These are phyloP conservation scores for Mucor ambiguus DNA, from an alignment of 371 early-diverging fungal species.

Conservation along the genomic window DNA sequence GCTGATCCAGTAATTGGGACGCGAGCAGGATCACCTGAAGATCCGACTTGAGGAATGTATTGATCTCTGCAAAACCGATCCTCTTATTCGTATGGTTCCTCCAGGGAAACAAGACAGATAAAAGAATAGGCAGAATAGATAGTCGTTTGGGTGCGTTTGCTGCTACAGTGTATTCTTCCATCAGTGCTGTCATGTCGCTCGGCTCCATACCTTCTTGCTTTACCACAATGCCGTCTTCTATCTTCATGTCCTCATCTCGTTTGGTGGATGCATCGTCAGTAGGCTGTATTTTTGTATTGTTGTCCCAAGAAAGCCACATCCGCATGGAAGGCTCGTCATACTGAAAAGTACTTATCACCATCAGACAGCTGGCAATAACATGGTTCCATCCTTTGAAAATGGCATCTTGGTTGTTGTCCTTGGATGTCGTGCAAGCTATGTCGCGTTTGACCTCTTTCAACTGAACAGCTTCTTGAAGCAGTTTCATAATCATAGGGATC, in stretches of 20 bases:
- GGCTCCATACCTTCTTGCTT: neutral
- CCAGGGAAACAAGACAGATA: constrained; percentile 18
- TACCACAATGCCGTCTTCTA: neutral
- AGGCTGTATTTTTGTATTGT: neutral
- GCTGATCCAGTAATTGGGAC: constrained; percentile 17
- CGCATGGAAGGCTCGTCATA: constrained; percentile 29
- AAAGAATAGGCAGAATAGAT: constrained; percentile 13
- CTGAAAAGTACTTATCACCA: constrained; percentile 29
- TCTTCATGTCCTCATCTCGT: neutral
- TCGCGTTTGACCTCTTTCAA: neutral
- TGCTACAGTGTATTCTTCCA: neutral
- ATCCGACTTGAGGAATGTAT: constrained; percentile 5
- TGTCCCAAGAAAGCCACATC: constrained; percentile 29
- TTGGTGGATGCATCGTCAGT: neutral
- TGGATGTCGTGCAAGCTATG: neutral
- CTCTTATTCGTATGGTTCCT: neutral
- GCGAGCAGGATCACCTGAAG: constrained; percentile 13
- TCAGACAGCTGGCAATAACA: constrained; percentile 29
- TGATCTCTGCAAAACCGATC: neutral
- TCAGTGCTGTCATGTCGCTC: neutral
- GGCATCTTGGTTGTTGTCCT: neutral
- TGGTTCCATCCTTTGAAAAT: constrained; percentile 20
- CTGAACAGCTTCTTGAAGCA: constrained; percentile 20
- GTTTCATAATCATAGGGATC: constrained; percentile 24
- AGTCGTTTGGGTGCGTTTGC: neutral